Percentiles rank a stretch among this genome's conserved stretches.
These are phyloP conservation scores for Venturia oleaginea DNA, from an alignment of 2,329 filamentous ascomycete genomes.

Conservation along the genomic window DNA sequence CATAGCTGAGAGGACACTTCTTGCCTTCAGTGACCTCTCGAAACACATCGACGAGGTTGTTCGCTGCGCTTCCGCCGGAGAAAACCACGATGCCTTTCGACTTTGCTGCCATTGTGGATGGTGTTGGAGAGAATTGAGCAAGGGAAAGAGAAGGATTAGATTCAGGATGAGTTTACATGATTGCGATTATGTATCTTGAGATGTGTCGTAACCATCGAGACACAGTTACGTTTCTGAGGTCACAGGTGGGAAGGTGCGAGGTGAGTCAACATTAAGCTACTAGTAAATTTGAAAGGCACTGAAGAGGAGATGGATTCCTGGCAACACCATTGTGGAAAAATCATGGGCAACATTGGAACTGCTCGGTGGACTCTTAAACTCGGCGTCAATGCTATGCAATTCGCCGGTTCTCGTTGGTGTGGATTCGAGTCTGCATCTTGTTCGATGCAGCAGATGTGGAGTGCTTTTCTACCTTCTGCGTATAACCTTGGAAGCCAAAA, in stretches of 20 bases:
- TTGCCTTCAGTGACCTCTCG: constrained; percentile 51
- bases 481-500: not conserved
- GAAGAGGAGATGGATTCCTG: not conserved
- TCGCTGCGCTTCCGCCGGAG: constrained; percentile 88
- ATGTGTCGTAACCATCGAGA: not conserved
- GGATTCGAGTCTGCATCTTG: too few relatives aligned
- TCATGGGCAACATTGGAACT: too few relatives aligned
- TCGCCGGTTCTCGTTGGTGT: not conserved
- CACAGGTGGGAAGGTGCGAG: not conserved
- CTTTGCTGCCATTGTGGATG: constrained; percentile 11
- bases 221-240: not conserved
- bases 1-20: constrained; percentile 63
- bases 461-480: not conserved
- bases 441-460: not conserved
- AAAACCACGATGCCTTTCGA: constrained; percentile 66
- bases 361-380: too few relatives aligned
- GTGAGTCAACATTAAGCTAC: not conserved
- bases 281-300: not conserved
- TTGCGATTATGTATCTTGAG: not conserved
- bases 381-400: not conserved
- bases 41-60: constrained; percentile 88
- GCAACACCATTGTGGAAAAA: not conserved
- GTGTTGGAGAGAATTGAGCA: not conserved
- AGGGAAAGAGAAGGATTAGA: not conserved
- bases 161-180: not conserved